Conservation (phyloP, 2,329 filamentous ascomycete genomes). For the Aspergillus neotritici region DNA sequence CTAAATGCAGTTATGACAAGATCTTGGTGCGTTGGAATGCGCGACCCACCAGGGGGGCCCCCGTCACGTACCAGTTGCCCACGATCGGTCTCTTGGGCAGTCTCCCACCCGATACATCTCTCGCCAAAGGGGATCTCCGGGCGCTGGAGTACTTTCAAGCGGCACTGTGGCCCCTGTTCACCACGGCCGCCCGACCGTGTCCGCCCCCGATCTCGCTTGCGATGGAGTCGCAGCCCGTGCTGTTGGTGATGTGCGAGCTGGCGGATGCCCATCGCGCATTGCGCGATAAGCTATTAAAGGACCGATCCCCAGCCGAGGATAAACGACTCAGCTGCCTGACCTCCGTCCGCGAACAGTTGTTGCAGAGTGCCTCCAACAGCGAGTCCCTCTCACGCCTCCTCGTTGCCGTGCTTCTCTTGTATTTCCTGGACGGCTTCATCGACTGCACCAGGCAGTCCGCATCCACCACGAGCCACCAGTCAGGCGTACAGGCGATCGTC, state of each 20-base stretch:
- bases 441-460: constrained; percentile 29
- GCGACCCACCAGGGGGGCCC: constrained; percentile 9
- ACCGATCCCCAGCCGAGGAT: not conserved
- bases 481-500: constrained; percentile 34
- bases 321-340: constrained; percentile 8
- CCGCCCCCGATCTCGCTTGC: constrained; percentile 8
- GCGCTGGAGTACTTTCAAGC: constrained; percentile 13
- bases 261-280: constrained; percentile 9
- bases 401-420: constrained; percentile 41
- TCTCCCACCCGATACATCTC: constrained; percentile 2
- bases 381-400: constrained; percentile 32
- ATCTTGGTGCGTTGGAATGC: constrained; percentile 37
- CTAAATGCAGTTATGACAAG: constrained; percentile 34
- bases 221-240: constrained; percentile 8
- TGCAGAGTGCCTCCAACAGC: constrained; percentile 30
- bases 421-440: constrained; percentile 39
- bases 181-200: constrained; percentile 6
- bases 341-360: constrained; percentile 22
- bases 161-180: constrained; percentile 11
- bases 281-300: constrained; percentile 1
- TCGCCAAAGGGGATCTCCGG: constrained; percentile 7
- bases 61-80: constrained; percentile 1
- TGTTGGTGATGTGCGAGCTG: constrained; percentile 8
- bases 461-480: constrained; percentile 33
- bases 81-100: constrained; percentile 1